These are phyloP conservation scores for Tetrastigma voinierianum DNA, from an alignment of 164 flowering plant species.

Conservation along the genomic window DNA sequence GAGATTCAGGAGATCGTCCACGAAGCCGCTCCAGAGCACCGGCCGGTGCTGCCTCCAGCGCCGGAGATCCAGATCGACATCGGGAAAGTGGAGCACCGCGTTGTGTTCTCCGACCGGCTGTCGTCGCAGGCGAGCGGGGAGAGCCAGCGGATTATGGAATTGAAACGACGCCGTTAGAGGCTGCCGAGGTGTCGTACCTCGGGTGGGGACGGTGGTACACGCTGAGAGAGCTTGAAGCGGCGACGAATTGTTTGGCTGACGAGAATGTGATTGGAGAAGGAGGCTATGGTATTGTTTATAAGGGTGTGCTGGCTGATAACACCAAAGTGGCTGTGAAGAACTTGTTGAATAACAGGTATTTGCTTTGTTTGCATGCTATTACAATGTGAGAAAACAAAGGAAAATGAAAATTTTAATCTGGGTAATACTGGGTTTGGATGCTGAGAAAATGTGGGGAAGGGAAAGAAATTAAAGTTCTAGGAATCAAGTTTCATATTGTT, in stretches of 20 bases:
- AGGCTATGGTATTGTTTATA: constrained; percentile 94
- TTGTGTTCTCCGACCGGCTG: constrained; percentile 60
- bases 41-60: constrained; percentile 11
- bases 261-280: constrained; percentile 99
- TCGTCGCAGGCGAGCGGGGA: constrained; percentile 69
- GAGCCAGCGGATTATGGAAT: constrained; percentile 52
- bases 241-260: constrained; percentile 75
- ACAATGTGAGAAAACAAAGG: background rate
- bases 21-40: constrained; percentile 26
- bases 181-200: constrained; percentile 86
- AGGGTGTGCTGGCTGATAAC: constrained; percentile 72
- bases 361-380: background rate
- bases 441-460: no score
- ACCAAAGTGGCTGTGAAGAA: constrained; percentile 87
- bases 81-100: constrained; percentile 82
- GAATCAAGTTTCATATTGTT: no score
- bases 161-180: constrained; percentile 58
- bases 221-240: constrained; percentile 84
- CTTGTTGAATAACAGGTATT: constrained; percentile 85
- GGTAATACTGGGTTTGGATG: no score
- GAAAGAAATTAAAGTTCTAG: no score
- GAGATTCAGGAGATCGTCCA: constrained; percentile 77
- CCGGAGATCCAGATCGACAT: constrained; percentile 92
- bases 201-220: constrained; percentile 99
- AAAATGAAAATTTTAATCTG: no score